These are phyloP conservation scores for Isoetes engelmannii DNA, from an alignment of 83 land plant genomes.

Conservation along the genomic window DNA sequence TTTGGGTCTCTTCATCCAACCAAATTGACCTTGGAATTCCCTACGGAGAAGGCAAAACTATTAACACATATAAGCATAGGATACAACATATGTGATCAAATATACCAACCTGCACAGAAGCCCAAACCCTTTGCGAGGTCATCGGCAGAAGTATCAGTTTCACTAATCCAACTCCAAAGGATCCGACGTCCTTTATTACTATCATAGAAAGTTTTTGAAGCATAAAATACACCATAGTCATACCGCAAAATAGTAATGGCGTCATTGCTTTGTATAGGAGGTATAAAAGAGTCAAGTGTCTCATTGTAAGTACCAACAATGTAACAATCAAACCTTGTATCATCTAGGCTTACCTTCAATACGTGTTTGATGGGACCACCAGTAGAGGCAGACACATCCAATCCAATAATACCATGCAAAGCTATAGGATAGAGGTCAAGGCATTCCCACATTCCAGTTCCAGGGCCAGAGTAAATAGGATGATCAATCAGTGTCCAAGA, in stretches of 20 bases:
- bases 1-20: slow-evolving; percentile 14
- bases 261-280: neutral
- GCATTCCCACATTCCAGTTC: slow-evolving; percentile 50
- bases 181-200: slow-evolving; percentile 41
- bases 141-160: slow-evolving; percentile 40
- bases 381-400: slow-evolving; percentile 37
- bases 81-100: neutral
- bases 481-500: slow-evolving; percentile 16
- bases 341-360: slow-evolving; percentile 50
- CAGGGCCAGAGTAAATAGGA: slow-evolving; percentile 17
- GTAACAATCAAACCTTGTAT: slow-evolving; percentile 44
- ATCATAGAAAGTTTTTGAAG: slow-evolving; percentile 77
- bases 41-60: too few relatives aligned
- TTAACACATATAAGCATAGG: too few relatives aligned
- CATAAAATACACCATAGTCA: slow-evolving; percentile 82
- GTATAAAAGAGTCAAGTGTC: slow-evolving; percentile 36
- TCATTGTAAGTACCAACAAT: slow-evolving; percentile 49
- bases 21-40: slow-evolving; percentile 20
- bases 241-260: slow-evolving; percentile 36
- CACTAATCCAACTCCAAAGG: slow-evolving; percentile 70
- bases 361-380: slow-evolving; percentile 39
- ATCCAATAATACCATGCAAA: slow-evolving; percentile 3
- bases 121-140: slow-evolving; percentile 67
- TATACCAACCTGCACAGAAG: slow-evolving; percentile 57
- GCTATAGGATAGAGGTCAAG: slow-evolving; percentile 27